These are phyloP conservation scores for Epicoccum sorghinum DNA, from an alignment of 2,329 filamentous ascomycete species.

Conservation along the genomic window DNA sequence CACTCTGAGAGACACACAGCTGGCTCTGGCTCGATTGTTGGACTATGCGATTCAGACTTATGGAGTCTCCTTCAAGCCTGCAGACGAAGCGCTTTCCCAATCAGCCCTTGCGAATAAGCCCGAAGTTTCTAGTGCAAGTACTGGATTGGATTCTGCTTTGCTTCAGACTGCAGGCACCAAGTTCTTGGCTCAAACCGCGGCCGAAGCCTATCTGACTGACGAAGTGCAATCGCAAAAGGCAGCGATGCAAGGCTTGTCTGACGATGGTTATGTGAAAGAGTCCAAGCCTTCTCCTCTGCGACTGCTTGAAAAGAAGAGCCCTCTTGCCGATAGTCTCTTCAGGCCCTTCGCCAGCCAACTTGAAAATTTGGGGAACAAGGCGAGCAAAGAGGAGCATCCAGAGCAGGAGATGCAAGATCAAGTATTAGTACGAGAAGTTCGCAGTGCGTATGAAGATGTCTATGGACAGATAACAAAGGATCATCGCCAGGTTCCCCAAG, in stretches of 20 bases:
- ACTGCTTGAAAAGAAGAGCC: constrained; percentile 28
- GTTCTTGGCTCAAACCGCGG: constrained; percentile 12
- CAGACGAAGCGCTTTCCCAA: constrained; percentile 15
- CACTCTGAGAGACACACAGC: constrained; percentile 38
- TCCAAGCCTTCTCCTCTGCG: constrained; percentile 20
- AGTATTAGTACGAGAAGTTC: constrained; percentile 32
- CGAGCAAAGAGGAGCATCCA: neutral
- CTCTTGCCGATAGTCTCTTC: constrained; percentile 40
- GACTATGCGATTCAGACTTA: constrained; percentile 32
- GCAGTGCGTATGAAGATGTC: constrained; percentile 34
- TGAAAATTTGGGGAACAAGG: constrained; percentile 29
- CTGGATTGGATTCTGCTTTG: neutral
- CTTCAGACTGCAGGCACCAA: neutral
- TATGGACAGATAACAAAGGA: constrained; percentile 33
- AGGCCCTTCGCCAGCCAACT: constrained; percentile 38
- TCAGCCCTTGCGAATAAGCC: neutral
- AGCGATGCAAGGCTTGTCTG: constrained; percentile 38
- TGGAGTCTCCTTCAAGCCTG: constrained; percentile 21
- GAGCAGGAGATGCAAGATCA: constrained; percentile 24
- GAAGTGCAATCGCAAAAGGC: constrained; percentile 37
- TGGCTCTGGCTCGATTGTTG: constrained; percentile 33
- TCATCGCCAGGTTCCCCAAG: constrained; percentile 25
- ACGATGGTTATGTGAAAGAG: constrained; percentile 32
- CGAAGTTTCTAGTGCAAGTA: neutral
- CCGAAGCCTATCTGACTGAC: constrained; percentile 30